phyloP scores from a whole-genome alignment of 202 grass and related monocot species.

The Eragrostis tef region DNA sequence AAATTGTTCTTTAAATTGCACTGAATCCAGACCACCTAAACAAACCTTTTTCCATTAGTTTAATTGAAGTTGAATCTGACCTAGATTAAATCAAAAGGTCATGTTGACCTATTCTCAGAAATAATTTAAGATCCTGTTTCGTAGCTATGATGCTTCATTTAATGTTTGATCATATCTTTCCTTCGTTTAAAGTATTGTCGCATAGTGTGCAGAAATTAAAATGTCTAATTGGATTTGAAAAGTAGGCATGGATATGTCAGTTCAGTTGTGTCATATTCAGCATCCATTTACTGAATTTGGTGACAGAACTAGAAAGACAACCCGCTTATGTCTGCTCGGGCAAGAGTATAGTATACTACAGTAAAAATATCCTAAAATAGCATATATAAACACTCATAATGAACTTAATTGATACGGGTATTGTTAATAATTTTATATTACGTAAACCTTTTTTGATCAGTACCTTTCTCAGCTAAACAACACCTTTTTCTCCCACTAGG shows the following conservation, averaged over 20 bases:
- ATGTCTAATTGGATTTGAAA: background rate
- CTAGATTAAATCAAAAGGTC: background rate
- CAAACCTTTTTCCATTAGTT: background rate
- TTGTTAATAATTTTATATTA: no score
- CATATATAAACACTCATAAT: no score
- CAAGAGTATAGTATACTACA: no score
- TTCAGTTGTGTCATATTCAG: background rate
- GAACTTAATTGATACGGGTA: no score
- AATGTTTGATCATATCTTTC: background rate
- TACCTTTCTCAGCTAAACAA: no score
- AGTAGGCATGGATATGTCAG: background rate
- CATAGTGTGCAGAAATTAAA: background rate
- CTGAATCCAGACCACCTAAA: background rate
- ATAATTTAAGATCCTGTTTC: background rate
- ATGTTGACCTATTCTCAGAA: conserved; percentile 1
- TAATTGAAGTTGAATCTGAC: background rate
- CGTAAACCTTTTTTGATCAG: no score
- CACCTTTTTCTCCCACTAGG: no score
- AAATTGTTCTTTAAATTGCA: background rate
- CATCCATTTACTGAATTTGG: background rate
- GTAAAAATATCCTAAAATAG: no score
- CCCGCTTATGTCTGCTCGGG: no score
- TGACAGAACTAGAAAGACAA: background rate
- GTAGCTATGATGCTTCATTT: no score
- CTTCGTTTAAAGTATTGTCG: conserved; percentile 9